Percentiles rank a stretch among this genome's conserved stretches.
These are phyloP conservation scores for Annona cherimola DNA, from an alignment of 164 flowering plant genomes.

Conservation along the genomic window DNA sequence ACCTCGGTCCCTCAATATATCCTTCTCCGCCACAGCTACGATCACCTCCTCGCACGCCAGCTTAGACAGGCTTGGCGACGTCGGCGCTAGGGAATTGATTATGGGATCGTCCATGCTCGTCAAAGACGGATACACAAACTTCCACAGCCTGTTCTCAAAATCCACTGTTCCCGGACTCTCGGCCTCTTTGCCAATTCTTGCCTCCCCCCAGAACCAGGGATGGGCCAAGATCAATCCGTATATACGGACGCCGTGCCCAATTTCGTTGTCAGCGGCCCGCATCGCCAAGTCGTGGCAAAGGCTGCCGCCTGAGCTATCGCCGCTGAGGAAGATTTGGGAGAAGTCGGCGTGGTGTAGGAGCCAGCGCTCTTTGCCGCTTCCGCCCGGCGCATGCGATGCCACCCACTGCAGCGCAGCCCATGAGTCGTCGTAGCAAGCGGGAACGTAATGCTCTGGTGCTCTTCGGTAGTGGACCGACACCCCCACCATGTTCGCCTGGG, in stretches of 20 bases:
- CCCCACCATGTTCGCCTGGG: not conserved
- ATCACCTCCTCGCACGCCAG: conserved; percentile 25
- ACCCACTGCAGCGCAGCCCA: conserved; percentile 6
- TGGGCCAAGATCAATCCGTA: conserved; percentile 5
- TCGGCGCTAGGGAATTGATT: conserved; percentile 18
- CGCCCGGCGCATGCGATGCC: not conserved
- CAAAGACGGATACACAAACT: conserved; percentile 16
- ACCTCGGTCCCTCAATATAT: conserved; percentile 26
- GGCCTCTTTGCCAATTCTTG: not conserved
- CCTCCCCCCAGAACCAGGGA: conserved; percentile 8
- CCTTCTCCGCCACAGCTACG: conserved; percentile 37
- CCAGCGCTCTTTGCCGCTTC: not conserved
- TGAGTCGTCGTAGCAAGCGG: conserved; percentile 5
- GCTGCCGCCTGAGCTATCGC: conserved; percentile 13
- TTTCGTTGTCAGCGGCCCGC: not conserved
- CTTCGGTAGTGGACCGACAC: conserved; percentile 10
- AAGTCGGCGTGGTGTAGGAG: conserved; percentile 9
- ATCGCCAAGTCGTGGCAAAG: conserved; percentile 6
- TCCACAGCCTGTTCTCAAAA: conserved; percentile 2
- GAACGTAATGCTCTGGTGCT: conserved; percentile 7
- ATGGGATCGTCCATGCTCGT: conserved; percentile 21
- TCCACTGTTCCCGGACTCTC: not conserved
- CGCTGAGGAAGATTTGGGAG: not conserved
- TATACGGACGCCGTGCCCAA: not conserved
- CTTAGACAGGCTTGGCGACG: conserved; percentile 16